These are phyloP conservation scores for Mycena amicta DNA, from an alignment of 768 basidiomycete genomes.

Conservation along the genomic window DNA sequence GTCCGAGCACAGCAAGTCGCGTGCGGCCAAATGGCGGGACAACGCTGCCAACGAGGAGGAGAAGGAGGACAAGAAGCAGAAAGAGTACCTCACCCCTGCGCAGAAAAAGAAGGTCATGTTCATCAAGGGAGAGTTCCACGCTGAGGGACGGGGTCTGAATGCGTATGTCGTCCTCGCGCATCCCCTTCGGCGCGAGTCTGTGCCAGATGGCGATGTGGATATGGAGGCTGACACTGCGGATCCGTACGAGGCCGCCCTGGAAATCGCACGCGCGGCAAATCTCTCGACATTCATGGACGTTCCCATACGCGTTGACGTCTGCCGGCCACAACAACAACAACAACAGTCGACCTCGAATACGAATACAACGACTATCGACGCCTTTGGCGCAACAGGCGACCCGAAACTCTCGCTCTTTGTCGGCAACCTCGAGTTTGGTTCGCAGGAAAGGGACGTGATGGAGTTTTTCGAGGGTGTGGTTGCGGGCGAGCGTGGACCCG, in stretches of 20 bases:
- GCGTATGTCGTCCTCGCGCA: conserved; percentile 93
- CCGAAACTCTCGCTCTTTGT: conserved; percentile 87
- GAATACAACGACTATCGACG: no score
- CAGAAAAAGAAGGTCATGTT: conserved; percentile 95
- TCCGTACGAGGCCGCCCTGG: conserved; percentile 69
- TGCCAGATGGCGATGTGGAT: no score
- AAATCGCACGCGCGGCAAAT: conserved; percentile 63
- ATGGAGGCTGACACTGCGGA: conserved; percentile 32
- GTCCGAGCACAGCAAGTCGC: conserved; percentile 52
- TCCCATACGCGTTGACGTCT: conserved; percentile 77
- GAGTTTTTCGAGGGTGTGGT: conserved; percentile 84
- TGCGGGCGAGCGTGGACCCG: conserved; percentile 67
- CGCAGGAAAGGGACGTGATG: conserved; percentile 87
- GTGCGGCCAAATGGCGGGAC: conserved; percentile 63
- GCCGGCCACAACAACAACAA: conserved; percentile 36
- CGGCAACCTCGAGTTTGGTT: conserved; percentile 90
- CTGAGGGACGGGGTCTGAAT: conserved; percentile 72
- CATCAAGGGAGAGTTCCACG: conserved; percentile 90
- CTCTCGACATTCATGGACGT: conserved; percentile 75
- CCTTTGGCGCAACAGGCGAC: conserved; percentile 46
- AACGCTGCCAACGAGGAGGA: conserved; percentile 37
- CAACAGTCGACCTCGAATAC: conserved; percentile 21
- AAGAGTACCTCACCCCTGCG: conserved; percentile 72
- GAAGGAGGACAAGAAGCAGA: conserved; percentile 50
- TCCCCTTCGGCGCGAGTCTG: conserved; percentile 59